Evolutionary conservation across 164 flowering plant genomes (phyloP), one percentile per base, ranked within the genome.

Genomic region (Cinnamomum micranthum): DNA sequence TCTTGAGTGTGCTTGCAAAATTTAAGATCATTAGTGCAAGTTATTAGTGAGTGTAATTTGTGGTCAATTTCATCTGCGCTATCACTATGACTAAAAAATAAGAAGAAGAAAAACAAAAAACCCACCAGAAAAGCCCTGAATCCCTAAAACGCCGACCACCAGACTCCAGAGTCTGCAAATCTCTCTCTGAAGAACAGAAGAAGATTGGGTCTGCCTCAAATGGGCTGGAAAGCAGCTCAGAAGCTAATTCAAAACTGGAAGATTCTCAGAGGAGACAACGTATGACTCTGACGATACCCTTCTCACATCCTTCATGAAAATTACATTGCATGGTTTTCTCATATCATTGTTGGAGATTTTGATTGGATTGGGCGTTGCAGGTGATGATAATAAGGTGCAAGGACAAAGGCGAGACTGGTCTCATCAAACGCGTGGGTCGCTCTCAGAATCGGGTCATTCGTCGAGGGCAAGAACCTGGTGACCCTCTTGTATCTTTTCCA

Each of bases 191-290:
- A 31, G 33, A 31, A 31, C 27, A 1, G 27, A 28, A 31, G 33
- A 31, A 31, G 33, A 31, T 35, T 41, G 47, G 47, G 11, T 41
- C 47, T 41, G 47, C 10, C 47, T 9, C 47, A 41, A 69, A 92
- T 92, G 99, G 97, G 97, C 73, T 95, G 97, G 99, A 95, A 93
- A 80, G 96, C 97, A 13, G 97, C 97, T 71, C 87, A 92, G 81
- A 95, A 93, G 74, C 98, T 95, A 65, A 89, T 95, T 13, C 83
- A 84, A 76, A 84, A 89, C 79, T 92, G 98, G 98, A 95, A 81
- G 80, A 76, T 93, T 77, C 81, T 92, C 58, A 86, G 98, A 73
- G 99, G 96, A 51, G 97, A 93, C 80, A 91, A 92, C 84, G 99
- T 95, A 76, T 81, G 82, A 0, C 6, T 31, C 35, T 31, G 6